Conservation (phyloP, 202 grass and related monocot species). For the Alloteropsis angusta region DNA sequence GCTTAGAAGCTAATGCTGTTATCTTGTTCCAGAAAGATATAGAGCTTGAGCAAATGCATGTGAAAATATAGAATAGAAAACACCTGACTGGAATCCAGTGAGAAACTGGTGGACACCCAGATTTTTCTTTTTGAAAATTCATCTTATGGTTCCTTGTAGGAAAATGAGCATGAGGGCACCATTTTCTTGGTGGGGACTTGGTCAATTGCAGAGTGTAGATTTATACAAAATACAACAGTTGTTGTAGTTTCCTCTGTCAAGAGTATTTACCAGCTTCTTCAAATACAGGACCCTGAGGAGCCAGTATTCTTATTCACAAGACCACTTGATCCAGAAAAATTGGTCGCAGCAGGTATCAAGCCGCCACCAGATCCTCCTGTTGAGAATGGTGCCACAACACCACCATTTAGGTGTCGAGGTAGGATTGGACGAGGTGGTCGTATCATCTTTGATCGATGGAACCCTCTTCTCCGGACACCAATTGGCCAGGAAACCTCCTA, state of each 20-base stretch:
- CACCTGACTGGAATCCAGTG: neutral
- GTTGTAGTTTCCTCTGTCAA: neutral
- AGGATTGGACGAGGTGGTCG: constrained; percentile 90
- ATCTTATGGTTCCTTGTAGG: constrained; percentile 12
- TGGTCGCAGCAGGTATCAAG: constrained; percentile 60
- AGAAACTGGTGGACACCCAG: neutral
- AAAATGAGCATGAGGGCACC: neutral
- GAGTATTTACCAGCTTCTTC: constrained; percentile 2
- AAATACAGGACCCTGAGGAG: constrained; percentile 72
- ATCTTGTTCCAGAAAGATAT: neutral
- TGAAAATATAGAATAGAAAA: neutral
- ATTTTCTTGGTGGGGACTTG: neutral
- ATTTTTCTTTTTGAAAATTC: neutral
- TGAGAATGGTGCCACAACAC: constrained; percentile 40
- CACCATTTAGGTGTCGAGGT: constrained; percentile 52
- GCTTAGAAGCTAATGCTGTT: neutral
- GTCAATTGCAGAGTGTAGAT: neutral
- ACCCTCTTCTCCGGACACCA: constrained; percentile 50
- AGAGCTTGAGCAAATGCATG: neutral
- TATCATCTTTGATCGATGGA: constrained; percentile 88
- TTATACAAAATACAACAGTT: neutral
- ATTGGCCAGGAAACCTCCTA: constrained; percentile 36
- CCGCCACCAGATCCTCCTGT: constrained; percentile 41
- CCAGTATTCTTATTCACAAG: constrained; percentile 87
- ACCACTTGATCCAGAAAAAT: constrained; percentile 57